A percentile compares a stretch with the other conserved stretches of the same genome.
phyloP scores from a whole-genome alignment of 352 stramenopile species.

The Elongisporangium prolatum region DNA sequence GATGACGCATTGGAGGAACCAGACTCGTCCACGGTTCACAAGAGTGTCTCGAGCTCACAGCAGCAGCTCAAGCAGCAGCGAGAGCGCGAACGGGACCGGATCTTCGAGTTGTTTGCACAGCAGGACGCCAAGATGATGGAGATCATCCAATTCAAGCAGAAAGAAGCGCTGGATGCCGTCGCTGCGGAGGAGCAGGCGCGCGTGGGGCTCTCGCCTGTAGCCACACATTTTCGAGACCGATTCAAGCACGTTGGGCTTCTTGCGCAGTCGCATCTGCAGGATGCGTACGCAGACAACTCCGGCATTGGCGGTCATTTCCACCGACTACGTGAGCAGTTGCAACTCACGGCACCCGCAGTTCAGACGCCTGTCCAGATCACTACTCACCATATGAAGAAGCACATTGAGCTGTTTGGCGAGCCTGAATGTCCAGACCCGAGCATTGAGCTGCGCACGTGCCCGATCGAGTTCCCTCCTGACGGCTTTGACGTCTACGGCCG shows the following conservation, averaged over 20 bases:
- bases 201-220: slow-evolving; percentile 36
- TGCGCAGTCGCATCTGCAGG: slow-evolving; percentile 34
- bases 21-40: background rate
- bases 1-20: background rate
- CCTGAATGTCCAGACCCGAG: background rate
- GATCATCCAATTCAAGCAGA: slow-evolving; percentile 69
- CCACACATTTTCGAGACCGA: slow-evolving; percentile 50
- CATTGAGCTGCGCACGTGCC: slow-evolving; percentile 13
- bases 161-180: slow-evolving; percentile 22
- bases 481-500: slow-evolving; percentile 32
- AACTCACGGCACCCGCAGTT: background rate
- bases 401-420: background rate
- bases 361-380: background rate
- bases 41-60: background rate
- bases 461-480: slow-evolving; percentile 23
- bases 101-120: slow-evolving; percentile 43
- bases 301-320: slow-evolving; percentile 69
- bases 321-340: slow-evolving; percentile 46
- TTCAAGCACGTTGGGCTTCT: slow-evolving; percentile 62
- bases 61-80: slow-evolving; percentile 1
- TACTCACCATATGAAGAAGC: background rate
- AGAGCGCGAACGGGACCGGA: slow-evolving; percentile 12
- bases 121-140: slow-evolving; percentile 53
- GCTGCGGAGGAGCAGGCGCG: slow-evolving; percentile 34
- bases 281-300: slow-evolving; percentile 2